phyloP scores from a whole-genome alignment of 2,329 filamentous ascomycete genomes.

The Neonectria punicea region DNA sequence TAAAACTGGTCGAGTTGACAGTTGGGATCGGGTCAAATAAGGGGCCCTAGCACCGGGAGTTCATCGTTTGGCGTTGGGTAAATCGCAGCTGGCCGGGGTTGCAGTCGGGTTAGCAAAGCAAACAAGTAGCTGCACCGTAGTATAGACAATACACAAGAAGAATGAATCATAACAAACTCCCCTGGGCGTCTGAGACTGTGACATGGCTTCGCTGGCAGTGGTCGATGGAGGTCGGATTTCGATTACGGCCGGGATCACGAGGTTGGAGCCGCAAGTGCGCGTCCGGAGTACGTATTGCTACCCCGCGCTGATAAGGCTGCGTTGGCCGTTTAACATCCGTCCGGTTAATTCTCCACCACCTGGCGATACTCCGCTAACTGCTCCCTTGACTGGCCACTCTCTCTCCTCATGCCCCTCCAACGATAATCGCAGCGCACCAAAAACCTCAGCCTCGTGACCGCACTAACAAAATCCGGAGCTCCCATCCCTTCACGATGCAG shows the following conservation, averaged over 20 bases:
- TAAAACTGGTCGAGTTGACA: conserved; percentile 27
- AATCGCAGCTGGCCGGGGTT: conserved; percentile 28
- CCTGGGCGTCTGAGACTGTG: conserved; percentile 8
- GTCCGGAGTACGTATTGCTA: conserved; percentile 25
- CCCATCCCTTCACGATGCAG: conserved; percentile 39
- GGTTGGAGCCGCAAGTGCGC: conserved; percentile 30
- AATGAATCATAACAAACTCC: conserved; percentile 19
- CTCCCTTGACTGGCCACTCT: conserved; percentile 15
- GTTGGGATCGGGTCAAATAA: conserved; percentile 20
- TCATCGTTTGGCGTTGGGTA: conserved; percentile 38
- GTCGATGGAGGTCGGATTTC: conserved; percentile 34
- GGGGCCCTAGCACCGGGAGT: conserved; percentile 26
- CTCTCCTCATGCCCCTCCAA: conserved; percentile 21
- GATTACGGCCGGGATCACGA: conserved; percentile 35
- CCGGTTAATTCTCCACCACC: neutral
- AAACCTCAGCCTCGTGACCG: conserved; percentile 39
- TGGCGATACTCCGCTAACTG: conserved; percentile 23
- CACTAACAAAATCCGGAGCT: conserved; percentile 33
- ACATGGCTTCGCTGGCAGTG: conserved; percentile 9
- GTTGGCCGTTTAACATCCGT: conserved; percentile 31
- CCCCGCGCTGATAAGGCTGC: conserved; percentile 36
- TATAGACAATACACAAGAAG: conserved; percentile 30
- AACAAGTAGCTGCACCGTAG: conserved; percentile 22
- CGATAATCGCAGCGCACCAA: conserved; percentile 24
- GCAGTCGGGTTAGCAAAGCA: conserved; percentile 23